These are phyloP conservation scores for Penicillium flavigenum DNA, from an alignment of 495 filamentous ascomycete species.

Conservation along the genomic window DNA sequence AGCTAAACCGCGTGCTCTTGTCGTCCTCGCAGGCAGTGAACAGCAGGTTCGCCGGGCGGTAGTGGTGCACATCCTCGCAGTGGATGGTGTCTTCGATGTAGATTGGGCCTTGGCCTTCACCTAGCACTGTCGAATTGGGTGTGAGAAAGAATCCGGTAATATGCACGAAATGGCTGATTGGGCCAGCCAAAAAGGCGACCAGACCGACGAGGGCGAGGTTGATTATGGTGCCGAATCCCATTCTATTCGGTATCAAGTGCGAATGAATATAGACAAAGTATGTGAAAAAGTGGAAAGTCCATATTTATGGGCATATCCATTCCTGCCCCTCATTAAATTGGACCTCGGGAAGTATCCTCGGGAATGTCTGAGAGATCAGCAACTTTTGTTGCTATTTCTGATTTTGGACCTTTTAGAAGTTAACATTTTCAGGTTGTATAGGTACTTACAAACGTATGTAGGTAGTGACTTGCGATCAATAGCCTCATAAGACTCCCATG, in stretches of 20 bases:
- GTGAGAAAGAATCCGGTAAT: conserved; percentile 34
- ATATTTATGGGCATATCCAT: neutral
- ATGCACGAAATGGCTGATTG: conserved; percentile 28
- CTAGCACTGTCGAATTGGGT: conserved; percentile 28
- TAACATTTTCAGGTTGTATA: neutral
- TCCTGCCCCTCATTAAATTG: neutral
- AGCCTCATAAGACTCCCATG: neutral
- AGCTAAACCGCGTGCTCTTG: conserved; percentile 44
- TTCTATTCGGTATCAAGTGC: conserved; percentile 9
- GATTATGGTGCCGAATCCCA: conserved; percentile 29
- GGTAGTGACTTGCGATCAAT: too few relatives aligned
- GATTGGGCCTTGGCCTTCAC: conserved; percentile 37
- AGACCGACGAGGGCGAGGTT: conserved; percentile 36
- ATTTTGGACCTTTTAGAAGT: neutral
- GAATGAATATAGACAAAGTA: neutral
- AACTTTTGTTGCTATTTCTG: neutral
- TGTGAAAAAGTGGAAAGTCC: neutral
- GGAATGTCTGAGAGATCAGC: neutral
- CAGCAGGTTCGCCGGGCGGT: conserved; percentile 46
- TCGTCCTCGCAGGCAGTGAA: conserved; percentile 59
- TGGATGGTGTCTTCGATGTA: conserved; percentile 53
- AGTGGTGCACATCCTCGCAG: conserved; percentile 62
- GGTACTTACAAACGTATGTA: too few relatives aligned
- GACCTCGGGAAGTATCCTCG: neutral
- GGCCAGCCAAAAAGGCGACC: conserved; percentile 32